Percentiles rank a stretch among this genome's conserved stretches.
Evolutionary conservation across 495 filamentous ascomycete species (phyloP).

Genomic region (Corynascus novoguineensis): DNA sequence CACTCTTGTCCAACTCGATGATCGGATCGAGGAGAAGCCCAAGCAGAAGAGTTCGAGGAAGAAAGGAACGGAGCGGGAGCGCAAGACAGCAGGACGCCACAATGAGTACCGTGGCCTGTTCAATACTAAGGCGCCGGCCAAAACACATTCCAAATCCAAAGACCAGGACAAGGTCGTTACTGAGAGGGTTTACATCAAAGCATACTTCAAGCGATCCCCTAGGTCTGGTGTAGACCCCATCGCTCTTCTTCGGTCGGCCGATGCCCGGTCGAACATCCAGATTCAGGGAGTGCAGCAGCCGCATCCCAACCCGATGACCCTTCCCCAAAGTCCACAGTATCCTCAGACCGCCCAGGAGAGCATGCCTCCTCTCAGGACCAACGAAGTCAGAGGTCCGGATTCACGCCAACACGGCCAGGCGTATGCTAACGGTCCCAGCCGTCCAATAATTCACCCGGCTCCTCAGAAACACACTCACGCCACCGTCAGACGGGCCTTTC

Average conservation of each 20-base stretch:
- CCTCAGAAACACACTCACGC: background rate
- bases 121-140: background rate
- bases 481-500: background rate
- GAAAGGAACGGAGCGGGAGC: slow-evolving; percentile 3
- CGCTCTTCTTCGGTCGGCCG: slow-evolving; percentile 18
- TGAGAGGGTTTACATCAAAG: slow-evolving; percentile 32
- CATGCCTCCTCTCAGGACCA: background rate
- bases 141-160: slow-evolving; percentile 5
- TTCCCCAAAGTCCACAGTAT: background rate
- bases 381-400: background rate
- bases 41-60: slow-evolving; percentile 13
- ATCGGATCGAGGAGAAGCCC: slow-evolving; percentile 17
- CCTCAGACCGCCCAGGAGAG: background rate
- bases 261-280: slow-evolving; percentile 6
- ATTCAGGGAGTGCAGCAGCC: slow-evolving; percentile 3
- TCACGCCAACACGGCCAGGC: background rate
- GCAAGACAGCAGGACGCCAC: background rate
- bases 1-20: slow-evolving; percentile 33
- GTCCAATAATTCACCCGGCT: background rate
- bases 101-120: background rate
- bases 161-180: background rate
- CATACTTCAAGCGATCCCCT: slow-evolving; percentile 36
- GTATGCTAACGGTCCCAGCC: background rate
- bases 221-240: slow-evolving; percentile 24
- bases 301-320: background rate